phyloP scores from a whole-genome alignment of 495 filamentous ascomycete genomes.

The Halenospora varia region DNA sequence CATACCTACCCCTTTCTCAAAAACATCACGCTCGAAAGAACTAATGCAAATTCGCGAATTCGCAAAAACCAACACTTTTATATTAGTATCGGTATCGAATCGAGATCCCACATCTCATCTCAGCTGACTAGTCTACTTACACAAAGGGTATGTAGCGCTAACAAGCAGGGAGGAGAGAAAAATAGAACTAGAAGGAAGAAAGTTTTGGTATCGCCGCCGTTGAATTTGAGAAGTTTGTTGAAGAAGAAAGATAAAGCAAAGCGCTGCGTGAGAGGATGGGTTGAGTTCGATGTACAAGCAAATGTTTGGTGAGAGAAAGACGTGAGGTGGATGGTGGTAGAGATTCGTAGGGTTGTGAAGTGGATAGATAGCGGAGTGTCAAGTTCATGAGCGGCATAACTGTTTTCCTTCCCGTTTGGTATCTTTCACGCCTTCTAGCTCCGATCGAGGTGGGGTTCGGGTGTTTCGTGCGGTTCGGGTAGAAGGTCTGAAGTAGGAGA shows the following conservation, averaged over 20 bases:
- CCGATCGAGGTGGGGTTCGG: too few relatives aligned
- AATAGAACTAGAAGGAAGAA: neutral
- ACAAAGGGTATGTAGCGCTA: neutral
- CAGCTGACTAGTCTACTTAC: neutral
- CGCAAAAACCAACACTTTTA: too few relatives aligned
- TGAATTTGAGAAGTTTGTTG: neutral
- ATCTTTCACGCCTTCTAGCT: too few relatives aligned
- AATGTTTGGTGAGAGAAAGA: too few relatives aligned
- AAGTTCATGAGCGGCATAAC: too few relatives aligned
- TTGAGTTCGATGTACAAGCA: slow-evolving; percentile 1
- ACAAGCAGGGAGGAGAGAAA: neutral
- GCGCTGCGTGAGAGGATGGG: slow-evolving; percentile 9
- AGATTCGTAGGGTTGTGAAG: too few relatives aligned
- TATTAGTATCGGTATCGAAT: neutral
- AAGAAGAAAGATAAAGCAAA: slow-evolving; percentile 12
- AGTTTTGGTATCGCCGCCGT: neutral
- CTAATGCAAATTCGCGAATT: too few relatives aligned
- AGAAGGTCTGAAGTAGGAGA: neutral
- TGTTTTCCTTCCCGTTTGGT: too few relatives aligned
- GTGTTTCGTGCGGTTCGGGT: neutral
- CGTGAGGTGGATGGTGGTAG: too few relatives aligned
- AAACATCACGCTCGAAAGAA: neutral
- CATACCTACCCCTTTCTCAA: neutral
- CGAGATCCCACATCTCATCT: too few relatives aligned
- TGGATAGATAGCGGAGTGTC: too few relatives aligned